These are phyloP conservation scores for Calonectria honghensis DNA, from an alignment of 2,329 filamentous ascomycete species.

Conservation along the genomic window DNA sequence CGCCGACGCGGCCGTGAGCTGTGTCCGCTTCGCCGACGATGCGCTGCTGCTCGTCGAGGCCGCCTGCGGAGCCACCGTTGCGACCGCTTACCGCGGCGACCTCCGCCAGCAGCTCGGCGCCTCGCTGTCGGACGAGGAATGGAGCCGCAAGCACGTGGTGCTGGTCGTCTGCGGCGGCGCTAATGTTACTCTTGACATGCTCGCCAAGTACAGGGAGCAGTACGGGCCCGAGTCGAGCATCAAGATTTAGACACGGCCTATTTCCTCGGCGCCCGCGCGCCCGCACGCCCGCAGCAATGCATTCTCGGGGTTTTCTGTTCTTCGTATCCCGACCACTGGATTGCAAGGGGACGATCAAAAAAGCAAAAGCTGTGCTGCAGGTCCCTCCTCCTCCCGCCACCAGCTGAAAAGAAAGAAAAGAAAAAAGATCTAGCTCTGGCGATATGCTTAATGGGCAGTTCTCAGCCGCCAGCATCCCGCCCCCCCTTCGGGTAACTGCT, in stretches of 20 bases:
- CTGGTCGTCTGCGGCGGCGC: constrained; percentile 89
- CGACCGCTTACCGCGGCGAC: constrained; percentile 78
- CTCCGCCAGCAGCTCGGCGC: constrained; percentile 77
- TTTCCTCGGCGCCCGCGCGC: background rate
- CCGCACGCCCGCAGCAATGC: background rate
- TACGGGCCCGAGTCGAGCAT: constrained; percentile 61
- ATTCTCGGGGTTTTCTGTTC: background rate
- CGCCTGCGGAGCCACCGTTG: constrained; percentile 88
- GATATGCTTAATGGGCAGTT: constrained; percentile 10
- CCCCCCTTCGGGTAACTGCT: background rate
- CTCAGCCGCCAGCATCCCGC: background rate
- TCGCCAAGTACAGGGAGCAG: constrained; percentile 74
- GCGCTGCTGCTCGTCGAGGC: constrained; percentile 88
- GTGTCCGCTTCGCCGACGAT: constrained; percentile 86
- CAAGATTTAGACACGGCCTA: constrained; percentile 50
- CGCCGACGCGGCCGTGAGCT: constrained; percentile 86
- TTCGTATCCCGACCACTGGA: background rate
- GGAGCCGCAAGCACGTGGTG: constrained; percentile 82
- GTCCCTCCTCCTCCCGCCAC: background rate
- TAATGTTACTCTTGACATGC: constrained; percentile 77
- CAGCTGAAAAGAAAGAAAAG: background rate
- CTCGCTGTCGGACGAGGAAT: constrained; percentile 73
- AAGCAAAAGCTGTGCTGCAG: constrained; percentile 9
- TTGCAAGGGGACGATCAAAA: background rate
- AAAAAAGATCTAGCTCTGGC: background rate